These are phyloP conservation scores for Lentinula sp. DNA, from an alignment of 768 basidiomycete genomes.

Conservation along the genomic window DNA sequence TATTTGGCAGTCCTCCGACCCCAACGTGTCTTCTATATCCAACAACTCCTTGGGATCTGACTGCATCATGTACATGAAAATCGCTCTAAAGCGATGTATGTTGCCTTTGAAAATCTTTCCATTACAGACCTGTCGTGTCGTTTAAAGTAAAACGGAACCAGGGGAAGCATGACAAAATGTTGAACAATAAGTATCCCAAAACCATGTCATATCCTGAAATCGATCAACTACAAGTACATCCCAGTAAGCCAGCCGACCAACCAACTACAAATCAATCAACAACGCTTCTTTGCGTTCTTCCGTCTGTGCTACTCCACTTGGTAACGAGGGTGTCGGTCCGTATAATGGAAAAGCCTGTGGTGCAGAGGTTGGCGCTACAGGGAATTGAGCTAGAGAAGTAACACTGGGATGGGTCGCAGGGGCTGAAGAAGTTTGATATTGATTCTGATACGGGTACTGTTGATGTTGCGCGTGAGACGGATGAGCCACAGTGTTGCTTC, in stretches of 20 bases:
- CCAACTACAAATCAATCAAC: slow-evolving; percentile 31
- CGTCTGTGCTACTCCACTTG: slow-evolving; percentile 42
- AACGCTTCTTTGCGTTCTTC: slow-evolving; percentile 56
- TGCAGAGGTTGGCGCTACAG: slow-evolving; percentile 52
- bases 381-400: slow-evolving; percentile 51
- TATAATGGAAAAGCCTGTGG: slow-evolving; percentile 53
- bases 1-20: too few relatives aligned
- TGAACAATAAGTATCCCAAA: neutral
- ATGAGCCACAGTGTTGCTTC: slow-evolving; percentile 19
- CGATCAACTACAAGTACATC: slow-evolving; percentile 7
- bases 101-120: too few relatives aligned
- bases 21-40: too few relatives aligned
- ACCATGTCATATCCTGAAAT: neutral
- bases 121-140: too few relatives aligned
- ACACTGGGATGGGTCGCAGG: slow-evolving; percentile 23
- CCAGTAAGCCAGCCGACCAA: too few relatives aligned
- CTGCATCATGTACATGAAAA: too few relatives aligned
- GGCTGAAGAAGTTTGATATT: slow-evolving; percentile 19
- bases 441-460: slow-evolving; percentile 22
- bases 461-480: neutral
- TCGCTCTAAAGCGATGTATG: too few relatives aligned
- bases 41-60: too few relatives aligned
- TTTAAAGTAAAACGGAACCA: neutral
- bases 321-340: slow-evolving; percentile 33
- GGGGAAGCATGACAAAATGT: neutral